Evolutionary conservation across 768 basidiomycete genomes (phyloP).

Genomic region (Termitomyces sp.): DNA sequence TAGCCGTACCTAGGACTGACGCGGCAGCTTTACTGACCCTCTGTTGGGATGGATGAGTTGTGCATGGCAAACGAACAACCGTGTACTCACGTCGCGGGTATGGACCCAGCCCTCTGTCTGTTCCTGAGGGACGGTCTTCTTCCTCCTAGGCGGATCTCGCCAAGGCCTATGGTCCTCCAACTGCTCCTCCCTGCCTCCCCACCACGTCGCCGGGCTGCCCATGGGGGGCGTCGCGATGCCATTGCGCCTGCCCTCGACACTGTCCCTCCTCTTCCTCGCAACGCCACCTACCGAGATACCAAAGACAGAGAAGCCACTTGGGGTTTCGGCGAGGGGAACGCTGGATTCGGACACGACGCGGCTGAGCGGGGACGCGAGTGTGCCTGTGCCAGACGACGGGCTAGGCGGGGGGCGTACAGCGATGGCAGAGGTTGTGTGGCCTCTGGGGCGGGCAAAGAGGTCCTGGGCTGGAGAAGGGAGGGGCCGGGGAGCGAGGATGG

Average conservation of each 20-base stretch:
- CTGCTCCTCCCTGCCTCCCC: not conserved
- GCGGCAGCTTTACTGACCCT: slow-evolving; percentile 34
- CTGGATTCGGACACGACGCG: slow-evolving; percentile 14
- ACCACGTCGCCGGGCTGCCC: not conserved
- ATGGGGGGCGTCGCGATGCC: slow-evolving; percentile 6
- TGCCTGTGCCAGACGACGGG: not conserved
- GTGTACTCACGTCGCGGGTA: slow-evolving; percentile 30
- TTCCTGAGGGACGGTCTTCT: slow-evolving; percentile 34
- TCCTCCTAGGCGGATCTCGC: slow-evolving; percentile 27
- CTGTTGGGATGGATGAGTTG: slow-evolving; percentile 7
- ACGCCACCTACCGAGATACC: not conserved
- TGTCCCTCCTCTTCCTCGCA: not conserved
- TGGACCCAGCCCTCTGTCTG: slow-evolving; percentile 36
- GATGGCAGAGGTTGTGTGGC: slow-evolving; percentile 12
- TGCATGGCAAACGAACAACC: too few species aligned
- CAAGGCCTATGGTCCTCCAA: slow-evolving; percentile 22
- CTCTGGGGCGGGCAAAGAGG: slow-evolving; percentile 5
- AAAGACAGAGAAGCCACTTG: slow-evolving; percentile 7
- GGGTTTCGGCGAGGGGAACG: not conserved
- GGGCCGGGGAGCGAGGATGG: not conserved
- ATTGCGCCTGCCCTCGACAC: not conserved
- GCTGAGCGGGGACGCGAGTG: slow-evolving; percentile 12
- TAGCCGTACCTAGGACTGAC: slow-evolving; percentile 39
- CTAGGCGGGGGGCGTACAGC: slow-evolving; percentile 2
- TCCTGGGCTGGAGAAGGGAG: not conserved